A percentile compares a stretch with the other conserved stretches of the same genome.
phyloP scores from a whole-genome alignment of 2,329 filamentous ascomycete species.

The Trichoderma atrobrunneum region DNA sequence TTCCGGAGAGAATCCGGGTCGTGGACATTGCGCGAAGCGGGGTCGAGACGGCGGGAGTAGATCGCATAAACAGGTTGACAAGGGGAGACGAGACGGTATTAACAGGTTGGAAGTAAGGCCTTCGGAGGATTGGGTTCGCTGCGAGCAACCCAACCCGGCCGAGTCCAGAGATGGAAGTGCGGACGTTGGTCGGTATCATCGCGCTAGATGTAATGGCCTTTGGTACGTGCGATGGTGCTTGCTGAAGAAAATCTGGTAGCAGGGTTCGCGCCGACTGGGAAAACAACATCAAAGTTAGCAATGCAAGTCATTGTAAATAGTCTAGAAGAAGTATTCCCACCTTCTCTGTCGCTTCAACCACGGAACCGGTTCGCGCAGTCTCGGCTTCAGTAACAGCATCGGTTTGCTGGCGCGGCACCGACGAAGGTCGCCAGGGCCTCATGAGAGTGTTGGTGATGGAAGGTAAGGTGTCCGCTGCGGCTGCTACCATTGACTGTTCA shows the following conservation, averaged over 20 bases:
- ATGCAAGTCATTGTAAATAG: background rate
- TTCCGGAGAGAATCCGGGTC: slow-evolving; percentile 2
- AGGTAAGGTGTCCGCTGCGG: slow-evolving; percentile 45
- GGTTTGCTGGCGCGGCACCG: slow-evolving; percentile 18
- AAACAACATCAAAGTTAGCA: slow-evolving; percentile 20
- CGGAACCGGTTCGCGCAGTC: slow-evolving; percentile 16
- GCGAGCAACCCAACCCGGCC: slow-evolving; percentile 32
- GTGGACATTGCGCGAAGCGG: slow-evolving; percentile 25
- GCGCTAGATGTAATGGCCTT: background rate
- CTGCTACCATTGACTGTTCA: slow-evolving; percentile 36
- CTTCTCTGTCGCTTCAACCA: slow-evolving; percentile 12
- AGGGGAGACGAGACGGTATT: slow-evolving; percentile 24
- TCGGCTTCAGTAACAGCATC: slow-evolving; percentile 16
- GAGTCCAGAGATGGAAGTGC: slow-evolving; percentile 25
- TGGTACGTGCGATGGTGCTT: slow-evolving; percentile 17
- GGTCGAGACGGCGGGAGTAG: slow-evolving; percentile 24
- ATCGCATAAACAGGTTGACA: slow-evolving; percentile 28
- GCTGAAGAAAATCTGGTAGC: slow-evolving; percentile 32
- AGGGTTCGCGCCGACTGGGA: slow-evolving; percentile 21
- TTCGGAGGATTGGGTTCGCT: slow-evolving; percentile 30
- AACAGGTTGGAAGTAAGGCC: slow-evolving; percentile 27
- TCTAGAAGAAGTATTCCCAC: background rate
- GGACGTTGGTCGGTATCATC: slow-evolving; percentile 1
- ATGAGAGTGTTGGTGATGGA: slow-evolving; percentile 42
- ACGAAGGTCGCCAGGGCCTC: slow-evolving; percentile 33